These are phyloP conservation scores for Juglanconis juglandina DNA, from an alignment of 2,329 filamentous ascomycete species.

Conservation along the genomic window DNA sequence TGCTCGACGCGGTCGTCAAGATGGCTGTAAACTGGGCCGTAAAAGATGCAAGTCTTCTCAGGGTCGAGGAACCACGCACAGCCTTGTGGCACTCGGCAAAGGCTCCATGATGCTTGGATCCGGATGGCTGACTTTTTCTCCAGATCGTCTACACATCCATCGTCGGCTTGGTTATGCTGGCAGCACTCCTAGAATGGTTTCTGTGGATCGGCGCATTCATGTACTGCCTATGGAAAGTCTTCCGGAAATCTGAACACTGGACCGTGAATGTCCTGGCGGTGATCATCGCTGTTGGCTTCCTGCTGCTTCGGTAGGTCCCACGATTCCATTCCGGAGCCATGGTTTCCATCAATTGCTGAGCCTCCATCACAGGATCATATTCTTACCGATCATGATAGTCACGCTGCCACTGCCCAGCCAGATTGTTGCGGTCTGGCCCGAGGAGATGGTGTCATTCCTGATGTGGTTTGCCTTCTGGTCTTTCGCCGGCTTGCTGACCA, in stretches of 20 bases:
- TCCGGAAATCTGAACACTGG: constrained; percentile 83
- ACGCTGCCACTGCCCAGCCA: constrained; percentile 77
- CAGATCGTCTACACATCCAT: constrained; percentile 84
- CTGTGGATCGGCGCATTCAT: constrained; percentile 91
- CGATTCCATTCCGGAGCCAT: background rate
- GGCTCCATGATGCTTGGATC: background rate
- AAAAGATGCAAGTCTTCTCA: constrained; percentile 33
- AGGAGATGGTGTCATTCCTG: constrained; percentile 63
- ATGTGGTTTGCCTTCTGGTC: constrained; percentile 97
- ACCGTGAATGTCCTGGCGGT: constrained; percentile 76
- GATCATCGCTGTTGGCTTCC: constrained; percentile 70
- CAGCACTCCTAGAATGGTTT: constrained; percentile 87
- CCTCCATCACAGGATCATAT: constrained; percentile 61
- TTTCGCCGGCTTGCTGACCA: constrained; percentile 77
- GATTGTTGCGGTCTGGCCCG: constrained; percentile 71
- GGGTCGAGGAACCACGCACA: background rate
- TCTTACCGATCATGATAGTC: constrained; percentile 90
- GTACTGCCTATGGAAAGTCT: constrained; percentile 87
- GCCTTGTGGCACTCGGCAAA: background rate
- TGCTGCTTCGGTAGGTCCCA: constrained; percentile 63
- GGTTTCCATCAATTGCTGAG: background rate
- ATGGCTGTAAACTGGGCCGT: constrained; percentile 18
- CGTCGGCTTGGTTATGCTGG: constrained; percentile 76
- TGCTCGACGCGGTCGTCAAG: background rate
- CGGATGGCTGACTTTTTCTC: constrained; percentile 16